Evolutionary conservation across 2,329 filamentous ascomycete genomes (phyloP).

Genomic region (Massarina eburnea): DNA sequence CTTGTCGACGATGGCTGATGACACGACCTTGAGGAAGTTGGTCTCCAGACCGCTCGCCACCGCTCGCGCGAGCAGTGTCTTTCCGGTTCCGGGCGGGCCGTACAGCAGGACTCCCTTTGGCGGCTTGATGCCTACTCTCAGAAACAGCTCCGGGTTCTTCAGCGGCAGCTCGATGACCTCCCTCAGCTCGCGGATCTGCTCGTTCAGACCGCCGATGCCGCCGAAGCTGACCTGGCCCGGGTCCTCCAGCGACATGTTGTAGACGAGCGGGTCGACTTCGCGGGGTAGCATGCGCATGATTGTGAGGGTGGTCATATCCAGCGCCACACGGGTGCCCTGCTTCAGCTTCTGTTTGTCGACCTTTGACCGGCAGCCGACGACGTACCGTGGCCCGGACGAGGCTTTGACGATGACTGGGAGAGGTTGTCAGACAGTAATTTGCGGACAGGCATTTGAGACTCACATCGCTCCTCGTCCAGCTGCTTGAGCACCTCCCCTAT

Average conservation of each 20-base stretch:
- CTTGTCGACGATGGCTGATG: constrained; percentile 98
- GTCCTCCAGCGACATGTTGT: constrained; percentile 99
- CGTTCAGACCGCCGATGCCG: constrained; percentile 95
- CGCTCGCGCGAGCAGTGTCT: constrained; percentile 90
- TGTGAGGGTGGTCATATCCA: constrained; percentile 99
- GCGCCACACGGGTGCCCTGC: constrained; percentile 94
- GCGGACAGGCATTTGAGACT: constrained; percentile 40
- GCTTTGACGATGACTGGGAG: constrained; percentile 98
- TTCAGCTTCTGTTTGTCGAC: constrained; percentile 97
- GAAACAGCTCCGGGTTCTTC: constrained; percentile 97
- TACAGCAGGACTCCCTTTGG: constrained; percentile 97
- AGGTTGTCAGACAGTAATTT: constrained; percentile 13
- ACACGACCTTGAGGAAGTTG: constrained; percentile 98
- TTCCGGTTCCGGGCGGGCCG: constrained; percentile 93
- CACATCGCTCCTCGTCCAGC: constrained; percentile 97
- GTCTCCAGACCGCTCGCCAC: constrained; percentile 96
- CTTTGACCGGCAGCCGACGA: constrained; percentile 96
- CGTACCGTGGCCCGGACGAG: constrained; percentile 94
- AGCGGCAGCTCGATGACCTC: constrained; percentile 97
- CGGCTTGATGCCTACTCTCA: constrained; percentile 96
- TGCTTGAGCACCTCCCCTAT: constrained; percentile 99
- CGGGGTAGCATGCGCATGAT: constrained; percentile 99
- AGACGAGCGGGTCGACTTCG: constrained; percentile 96
- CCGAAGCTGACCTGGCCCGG: constrained; percentile 97
- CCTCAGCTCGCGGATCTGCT: constrained; percentile 94